phyloP scores from a whole-genome alignment of 257 asterid genomes.

The Paulownia fortunei region DNA sequence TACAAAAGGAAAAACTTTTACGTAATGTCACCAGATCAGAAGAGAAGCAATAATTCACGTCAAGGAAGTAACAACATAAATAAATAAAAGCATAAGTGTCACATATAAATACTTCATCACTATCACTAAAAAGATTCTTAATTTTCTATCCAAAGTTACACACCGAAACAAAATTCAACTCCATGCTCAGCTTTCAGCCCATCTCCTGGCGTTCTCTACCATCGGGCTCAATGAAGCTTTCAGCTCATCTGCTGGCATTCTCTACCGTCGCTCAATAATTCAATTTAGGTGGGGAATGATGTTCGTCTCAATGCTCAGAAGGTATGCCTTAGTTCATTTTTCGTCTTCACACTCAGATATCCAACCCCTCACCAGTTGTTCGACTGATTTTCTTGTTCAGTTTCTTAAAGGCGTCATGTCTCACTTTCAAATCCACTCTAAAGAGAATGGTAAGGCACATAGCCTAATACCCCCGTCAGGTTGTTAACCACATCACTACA shows the following conservation, averaged over 20 bases:
- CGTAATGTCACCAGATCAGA: not conserved
- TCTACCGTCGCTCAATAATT: no score
- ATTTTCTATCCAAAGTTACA: no score
- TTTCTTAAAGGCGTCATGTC: not conserved
- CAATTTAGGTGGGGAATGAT: not conserved
- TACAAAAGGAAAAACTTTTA: not conserved
- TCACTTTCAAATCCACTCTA: conserved; percentile 35
- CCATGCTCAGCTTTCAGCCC: not conserved
- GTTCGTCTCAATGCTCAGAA: not conserved
- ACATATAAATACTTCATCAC: not conserved
- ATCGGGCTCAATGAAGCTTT: no score
- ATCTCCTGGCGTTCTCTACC: not conserved
- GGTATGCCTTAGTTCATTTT: no score
- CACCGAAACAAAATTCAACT: not conserved
- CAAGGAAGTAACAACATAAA: not conserved
- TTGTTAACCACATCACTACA: conserved; percentile 75
- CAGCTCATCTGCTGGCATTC: no score
- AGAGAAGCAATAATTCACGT: not conserved
- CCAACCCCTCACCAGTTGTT: no score
- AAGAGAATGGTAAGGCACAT: conserved; percentile 77
- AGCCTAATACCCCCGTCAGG: conserved; percentile 65
- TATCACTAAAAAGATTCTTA: not conserved
- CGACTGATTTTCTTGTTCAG: not conserved
- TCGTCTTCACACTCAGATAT: no score
- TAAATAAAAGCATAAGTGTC: not conserved